These are phyloP conservation scores for Cercospora janseana DNA, from an alignment of 2,329 filamentous ascomycete genomes.

Conservation along the genomic window DNA sequence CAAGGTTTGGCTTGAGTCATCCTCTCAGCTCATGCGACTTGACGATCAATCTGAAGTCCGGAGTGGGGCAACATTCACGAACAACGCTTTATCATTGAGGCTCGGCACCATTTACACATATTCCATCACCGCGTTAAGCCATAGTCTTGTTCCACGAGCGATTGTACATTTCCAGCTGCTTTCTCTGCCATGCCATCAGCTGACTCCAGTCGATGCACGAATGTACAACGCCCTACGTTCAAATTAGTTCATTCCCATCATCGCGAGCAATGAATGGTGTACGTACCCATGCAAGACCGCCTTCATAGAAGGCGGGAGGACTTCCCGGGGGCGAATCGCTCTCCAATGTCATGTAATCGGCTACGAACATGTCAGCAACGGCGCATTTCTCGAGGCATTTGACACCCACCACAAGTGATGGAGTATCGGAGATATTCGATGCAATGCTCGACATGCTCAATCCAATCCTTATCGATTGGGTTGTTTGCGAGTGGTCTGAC, in stretches of 20 bases:
- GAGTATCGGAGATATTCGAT: neutral
- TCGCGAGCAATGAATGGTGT: too few species aligned
- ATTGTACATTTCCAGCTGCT: neutral
- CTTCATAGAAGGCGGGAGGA: neutral
- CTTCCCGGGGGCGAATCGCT: neutral
- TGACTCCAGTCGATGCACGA: neutral
- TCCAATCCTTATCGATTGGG: neutral
- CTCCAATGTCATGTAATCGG: neutral
- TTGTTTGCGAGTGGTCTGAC: neutral
- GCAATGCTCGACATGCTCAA: neutral
- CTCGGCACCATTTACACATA: neutral
- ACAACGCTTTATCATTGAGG: too few species aligned
- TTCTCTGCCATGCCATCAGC: neutral
- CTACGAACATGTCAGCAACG: neutral
- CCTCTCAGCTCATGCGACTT: too few species aligned
- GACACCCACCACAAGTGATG: neutral
- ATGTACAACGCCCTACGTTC: neutral
- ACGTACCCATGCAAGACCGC: neutral
- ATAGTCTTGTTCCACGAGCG: neutral
- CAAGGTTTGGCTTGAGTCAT: too few species aligned
- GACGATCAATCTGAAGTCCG: too few species aligned
- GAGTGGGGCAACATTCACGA: too few species aligned
- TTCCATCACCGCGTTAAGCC: neutral
- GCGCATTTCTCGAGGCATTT: too few species aligned
- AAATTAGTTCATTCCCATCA: too few species aligned